Evolutionary conservation across 176 grass and related monocot species (phyloP).

Genomic region (Oryza rufipogon): DNA sequence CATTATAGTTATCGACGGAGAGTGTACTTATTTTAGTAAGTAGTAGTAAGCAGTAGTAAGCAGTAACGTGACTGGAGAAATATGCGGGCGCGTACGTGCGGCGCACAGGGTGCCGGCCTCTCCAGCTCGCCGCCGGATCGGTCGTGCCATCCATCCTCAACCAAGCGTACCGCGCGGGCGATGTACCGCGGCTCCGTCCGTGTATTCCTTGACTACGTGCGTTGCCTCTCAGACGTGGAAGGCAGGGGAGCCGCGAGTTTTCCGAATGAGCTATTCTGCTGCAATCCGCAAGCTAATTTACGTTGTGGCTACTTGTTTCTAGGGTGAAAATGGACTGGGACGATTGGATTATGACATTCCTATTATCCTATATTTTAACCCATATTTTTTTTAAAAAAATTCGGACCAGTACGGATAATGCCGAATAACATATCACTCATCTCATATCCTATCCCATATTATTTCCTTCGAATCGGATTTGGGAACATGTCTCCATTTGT

Average conservation of each 20-base stretch:
- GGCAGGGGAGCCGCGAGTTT: not conserved
- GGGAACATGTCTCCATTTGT: too few species aligned
- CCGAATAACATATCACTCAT: too few species aligned
- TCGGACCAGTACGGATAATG: too few species aligned
- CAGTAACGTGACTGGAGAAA: not conserved
- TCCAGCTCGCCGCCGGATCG: not conserved
- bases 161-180: not conserved
- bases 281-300: not conserved
- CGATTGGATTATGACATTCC: too few species aligned
- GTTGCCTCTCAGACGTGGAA: not conserved
- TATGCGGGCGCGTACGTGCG: not conserved
- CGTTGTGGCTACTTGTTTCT: not conserved
- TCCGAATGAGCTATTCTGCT: not conserved
- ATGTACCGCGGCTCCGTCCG: not conserved
- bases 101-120: not conserved
- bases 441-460: too few species aligned
- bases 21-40: too few species aligned
- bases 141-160: not conserved
- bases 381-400: too few species aligned
- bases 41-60: too few species aligned
- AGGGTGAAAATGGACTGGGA: too few species aligned
- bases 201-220: not conserved
- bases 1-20: too few species aligned
- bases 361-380: too few species aligned
- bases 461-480: too few species aligned